Evolutionary conservation across 805 yeast species (phyloP).

Genomic region (Monosporozyma solicola): DNA sequence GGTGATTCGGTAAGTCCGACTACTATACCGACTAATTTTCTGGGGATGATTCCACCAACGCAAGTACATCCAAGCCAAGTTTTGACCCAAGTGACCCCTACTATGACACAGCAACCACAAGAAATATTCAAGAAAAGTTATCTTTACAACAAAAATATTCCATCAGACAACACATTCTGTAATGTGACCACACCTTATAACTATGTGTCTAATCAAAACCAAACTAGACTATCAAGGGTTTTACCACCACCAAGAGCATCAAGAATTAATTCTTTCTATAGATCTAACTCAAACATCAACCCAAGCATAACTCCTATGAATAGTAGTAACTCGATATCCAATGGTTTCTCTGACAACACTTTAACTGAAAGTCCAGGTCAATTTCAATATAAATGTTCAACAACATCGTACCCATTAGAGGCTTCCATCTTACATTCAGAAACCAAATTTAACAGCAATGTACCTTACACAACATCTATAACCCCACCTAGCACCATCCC

Average conservation of each 20-base stretch:
- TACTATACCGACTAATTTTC: neutral
- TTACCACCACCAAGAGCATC: neutral
- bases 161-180: neutral
- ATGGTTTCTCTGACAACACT: neutral
- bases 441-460: neutral
- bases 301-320: neutral
- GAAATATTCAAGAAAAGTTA: neutral
- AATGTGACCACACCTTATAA: neutral
- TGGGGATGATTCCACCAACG: neutral
- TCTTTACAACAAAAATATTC: neutral
- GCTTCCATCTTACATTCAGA: neutral
- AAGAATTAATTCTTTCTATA: neutral
- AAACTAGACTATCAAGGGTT: neutral
- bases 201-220: neutral
- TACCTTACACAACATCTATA: neutral
- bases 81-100: neutral
- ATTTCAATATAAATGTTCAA: neutral
- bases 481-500: neutral
- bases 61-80: neutral
- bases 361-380: too few relatives aligned
- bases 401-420: neutral
- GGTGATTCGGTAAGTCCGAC: neutral
- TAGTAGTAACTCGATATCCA: neutral
- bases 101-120: neutral
- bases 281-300: neutral